Evolutionary conservation across 129 eudicot genomes (phyloP), one percentile per base, ranked within the genome.

Genomic region (Tagetes patula): DNA sequence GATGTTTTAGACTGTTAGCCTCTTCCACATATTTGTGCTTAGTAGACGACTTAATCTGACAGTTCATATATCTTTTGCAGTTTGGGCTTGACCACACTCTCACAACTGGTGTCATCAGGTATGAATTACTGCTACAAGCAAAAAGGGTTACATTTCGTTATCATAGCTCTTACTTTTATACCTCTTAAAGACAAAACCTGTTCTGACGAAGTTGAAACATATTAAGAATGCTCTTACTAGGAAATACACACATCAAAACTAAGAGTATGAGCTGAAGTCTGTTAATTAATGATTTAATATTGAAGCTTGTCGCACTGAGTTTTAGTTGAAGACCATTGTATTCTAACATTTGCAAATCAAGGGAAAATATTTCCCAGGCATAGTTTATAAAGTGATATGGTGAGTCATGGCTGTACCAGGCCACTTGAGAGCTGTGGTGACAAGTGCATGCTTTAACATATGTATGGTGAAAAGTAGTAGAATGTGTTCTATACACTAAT

Each of bases 21-120:
- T 47, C 70, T 52, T 70, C 67, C 20, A 59, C 9, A 12, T 66
- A 14, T 27, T 43, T 12, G 6, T 45, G 40, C 13, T 64, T 74
- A 47, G 43, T 60, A 68, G 65, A 70, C 40, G 55, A 48, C 65
- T 73, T 67, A 52, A 43, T 47, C 4, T 70, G 68, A 75, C 4
- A 13, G 60, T 67, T 53, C 42, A 52, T 75, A 36, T 8, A 13
- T 42, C 10, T 65, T 85, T 63, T 84, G 82, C 91, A 94, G 98
- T 94, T 94, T 88, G 98, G 98, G 77, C 98, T 94, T 81, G 98
- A 94, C 77, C 98, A 94, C 81, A 94, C 98, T 38, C 97, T 94
- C 48, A 94, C 98, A 59, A 94, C 98, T 72, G 98, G 98, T 56
- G 98, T 94, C 73, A 90, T 94, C 85, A 94, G 98, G 98, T 94